Base-by-base conservation (phyloP, 768 basidiomycete genomes). In the Hygrocybe coccinea region DNA sequence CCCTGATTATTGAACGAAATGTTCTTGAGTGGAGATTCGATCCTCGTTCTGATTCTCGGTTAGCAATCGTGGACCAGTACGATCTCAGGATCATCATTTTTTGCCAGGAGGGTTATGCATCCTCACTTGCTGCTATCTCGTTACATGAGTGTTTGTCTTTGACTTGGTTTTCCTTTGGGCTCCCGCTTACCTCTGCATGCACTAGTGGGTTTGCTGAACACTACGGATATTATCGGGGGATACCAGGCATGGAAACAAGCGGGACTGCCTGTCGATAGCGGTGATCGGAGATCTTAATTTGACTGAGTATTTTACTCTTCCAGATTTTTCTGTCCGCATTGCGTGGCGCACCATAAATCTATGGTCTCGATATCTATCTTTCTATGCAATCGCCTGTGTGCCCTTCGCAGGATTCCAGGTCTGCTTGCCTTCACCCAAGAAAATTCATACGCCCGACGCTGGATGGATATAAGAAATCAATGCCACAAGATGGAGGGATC, bases 1-100 rank as follows among this genome's bases (percentile, higher is more conserved):
- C 87, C n/a, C 70, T 90, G 54, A 71, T 87, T 52, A 79, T 91
- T 55, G 89, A 90, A 62, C 78, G 89, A 21, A 90, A 87, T 63
- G 79, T 83, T 5, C 76, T 91, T 52, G 89, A 91, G 66, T 89
- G 87, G 87, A 78, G 82, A 21, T 84, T 91, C 60, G 89, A 91
- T 68, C 89, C 89, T 3, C 76, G 86, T 54, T 76, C 72, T 60
- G 73, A 78, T 5, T 73, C 79, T 11, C 74, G 84, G 34, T 69
- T 91, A 52, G 70, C 79, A 1, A 82, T 90, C 59, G 89, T 82
- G 21, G 84, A 88, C 69, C 73, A 87, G 53, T 91, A 87, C 61
- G 89, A 91, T 70, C 64, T 90, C 37, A 70, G 86, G 45, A 76
- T 89, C 29, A 87, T 91, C 58, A 69, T 91, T 9, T 82, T 90